phyloP scores from a whole-genome alignment of 495 filamentous ascomycete species.

The Daldinia caldariorum region DNA sequence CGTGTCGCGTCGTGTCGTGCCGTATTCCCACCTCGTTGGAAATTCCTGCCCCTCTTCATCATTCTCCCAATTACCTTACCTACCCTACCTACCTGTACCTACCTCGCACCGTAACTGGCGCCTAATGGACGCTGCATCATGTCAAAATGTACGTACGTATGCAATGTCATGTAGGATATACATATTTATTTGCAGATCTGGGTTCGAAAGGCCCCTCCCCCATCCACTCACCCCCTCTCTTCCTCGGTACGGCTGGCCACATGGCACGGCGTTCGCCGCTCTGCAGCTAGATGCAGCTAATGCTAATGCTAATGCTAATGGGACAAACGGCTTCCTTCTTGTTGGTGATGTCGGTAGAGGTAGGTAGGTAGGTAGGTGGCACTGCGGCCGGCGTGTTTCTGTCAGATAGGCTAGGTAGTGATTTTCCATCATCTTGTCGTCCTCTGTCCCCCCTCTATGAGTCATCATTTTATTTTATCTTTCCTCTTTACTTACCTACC shows the following conservation, averaged over 20 bases:
- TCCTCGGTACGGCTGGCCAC: conserved; percentile 29
- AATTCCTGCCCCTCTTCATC: conserved; percentile 1
- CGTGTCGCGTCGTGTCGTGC: background rate
- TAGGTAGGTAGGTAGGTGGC: conserved; percentile 32
- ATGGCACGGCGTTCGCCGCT: conserved; percentile 41
- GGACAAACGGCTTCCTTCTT: conserved; percentile 5
- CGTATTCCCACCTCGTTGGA: conserved; percentile 30
- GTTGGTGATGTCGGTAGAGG: conserved; percentile 20
- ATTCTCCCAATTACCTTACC: background rate
- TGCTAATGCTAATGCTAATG: background rate
- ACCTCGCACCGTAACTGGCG: conserved; percentile 17
- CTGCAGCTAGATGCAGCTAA: conserved; percentile 7
- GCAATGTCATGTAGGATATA: conserved; percentile 30
- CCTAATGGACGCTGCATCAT: conserved; percentile 27
- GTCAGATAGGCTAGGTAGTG: conserved; percentile 37
- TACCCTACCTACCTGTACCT: too few species aligned
- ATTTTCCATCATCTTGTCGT: conserved; percentile 22
- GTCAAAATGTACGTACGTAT: conserved; percentile 6
- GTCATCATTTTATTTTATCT: conserved; percentile 23
- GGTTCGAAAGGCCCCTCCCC: conserved; percentile 18
- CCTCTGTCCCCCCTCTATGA: conserved; percentile 13
- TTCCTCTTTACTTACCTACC: background rate
- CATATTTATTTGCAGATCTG: conserved; percentile 44
- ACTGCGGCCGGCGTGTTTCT: conserved; percentile 36
- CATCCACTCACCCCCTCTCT: too few species aligned